A percentile compares a stretch with the other conserved stretches of the same genome.
Conservation (phyloP, 805 yeast genomes). For the Saturnispora galanensis region DNA sequence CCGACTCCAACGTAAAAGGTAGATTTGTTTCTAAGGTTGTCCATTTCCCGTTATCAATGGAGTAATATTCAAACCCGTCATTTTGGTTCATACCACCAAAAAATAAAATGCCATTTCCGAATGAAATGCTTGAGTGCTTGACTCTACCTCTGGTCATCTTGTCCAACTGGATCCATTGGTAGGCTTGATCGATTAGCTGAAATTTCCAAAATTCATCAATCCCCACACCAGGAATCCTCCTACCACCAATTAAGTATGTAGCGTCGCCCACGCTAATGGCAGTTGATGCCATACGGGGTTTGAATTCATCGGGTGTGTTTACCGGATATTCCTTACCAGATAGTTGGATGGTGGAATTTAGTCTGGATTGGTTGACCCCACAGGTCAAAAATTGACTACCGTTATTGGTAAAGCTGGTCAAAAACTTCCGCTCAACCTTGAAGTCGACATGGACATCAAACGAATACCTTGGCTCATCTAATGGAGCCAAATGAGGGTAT, state of each 20-base stretch:
- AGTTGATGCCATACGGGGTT: conserved; percentile 8
- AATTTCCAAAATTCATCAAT: conserved; percentile 37
- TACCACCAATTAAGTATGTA: conserved; percentile 50
- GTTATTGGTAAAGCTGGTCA: conserved; percentile 14
- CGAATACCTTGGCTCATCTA: background rate
- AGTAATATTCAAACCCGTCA: conserved; percentile 17
- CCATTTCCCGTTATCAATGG: conserved; percentile 11
- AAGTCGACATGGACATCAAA: background rate
- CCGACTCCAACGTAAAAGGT: conserved; percentile 3
- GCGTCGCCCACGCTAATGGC: background rate
- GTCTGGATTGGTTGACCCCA: conserved; percentile 33
- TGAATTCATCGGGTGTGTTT: conserved; percentile 2
- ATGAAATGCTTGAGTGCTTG: conserved; percentile 37
- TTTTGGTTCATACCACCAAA: conserved; percentile 37
- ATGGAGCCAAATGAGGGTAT: background rate
- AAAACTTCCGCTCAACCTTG: conserved; percentile 32
- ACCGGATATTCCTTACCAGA: background rate
- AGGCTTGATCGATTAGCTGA: conserved; percentile 1
- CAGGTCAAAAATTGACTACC: conserved; percentile 23
- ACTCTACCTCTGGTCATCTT: conserved; percentile 37
- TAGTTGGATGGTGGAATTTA: conserved; percentile 14
- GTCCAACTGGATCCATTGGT: conserved; percentile 32
- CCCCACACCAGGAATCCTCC: conserved; percentile 46
- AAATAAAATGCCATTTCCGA: conserved; percentile 29
- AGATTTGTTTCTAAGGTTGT: background rate